phyloP scores from a whole-genome alignment of 2,329 filamentous ascomycete species.

The Alternaria atra region DNA sequence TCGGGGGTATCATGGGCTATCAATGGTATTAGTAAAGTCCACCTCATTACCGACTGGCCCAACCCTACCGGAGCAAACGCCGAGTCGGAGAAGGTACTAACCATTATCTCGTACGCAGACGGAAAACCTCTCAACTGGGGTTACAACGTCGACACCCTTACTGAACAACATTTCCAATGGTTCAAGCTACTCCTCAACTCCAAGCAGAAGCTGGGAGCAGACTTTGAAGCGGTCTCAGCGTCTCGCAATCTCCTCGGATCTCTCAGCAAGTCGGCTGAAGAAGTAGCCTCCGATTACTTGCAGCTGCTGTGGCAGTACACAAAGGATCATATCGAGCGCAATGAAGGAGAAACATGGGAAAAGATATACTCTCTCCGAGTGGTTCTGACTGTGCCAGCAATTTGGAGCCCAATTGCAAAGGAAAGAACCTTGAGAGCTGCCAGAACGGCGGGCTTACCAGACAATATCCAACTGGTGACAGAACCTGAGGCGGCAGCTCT shows the following conservation, averaged over 20 bases:
- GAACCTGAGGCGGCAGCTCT: slow-evolving; percentile 46
- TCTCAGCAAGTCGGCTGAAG: slow-evolving; percentile 14
- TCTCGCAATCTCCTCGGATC: background rate
- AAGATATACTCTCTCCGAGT: slow-evolving; percentile 3
- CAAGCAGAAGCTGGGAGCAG: background rate
- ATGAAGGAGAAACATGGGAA: slow-evolving; percentile 4
- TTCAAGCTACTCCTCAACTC: slow-evolving; percentile 26
- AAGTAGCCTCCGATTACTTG: slow-evolving; percentile 25
- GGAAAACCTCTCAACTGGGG: slow-evolving; percentile 5
- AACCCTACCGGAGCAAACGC: background rate
- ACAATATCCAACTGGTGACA: slow-evolving; percentile 28
- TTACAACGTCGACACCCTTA: slow-evolving; percentile 1
- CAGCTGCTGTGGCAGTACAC: slow-evolving; percentile 23
- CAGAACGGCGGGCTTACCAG: slow-evolving; percentile 10
- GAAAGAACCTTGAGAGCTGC: slow-evolving; percentile 16
- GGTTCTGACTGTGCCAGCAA: slow-evolving; percentile 25
- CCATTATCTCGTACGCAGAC: slow-evolving; percentile 18
- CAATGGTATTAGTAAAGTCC: slow-evolving; percentile 13
- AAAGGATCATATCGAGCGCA: slow-evolving; percentile 14
- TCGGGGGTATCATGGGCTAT: slow-evolving; percentile 42
- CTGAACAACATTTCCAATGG: slow-evolving; percentile 13
- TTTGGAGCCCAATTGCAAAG: slow-evolving; percentile 18
- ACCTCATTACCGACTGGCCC: slow-evolving; percentile 24
- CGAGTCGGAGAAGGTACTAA: slow-evolving; percentile 18
- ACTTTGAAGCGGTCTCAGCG: slow-evolving; percentile 9